Conservation (phyloP, 108 stramenopile genomes). For the Nannochloropsis salina region DNA sequence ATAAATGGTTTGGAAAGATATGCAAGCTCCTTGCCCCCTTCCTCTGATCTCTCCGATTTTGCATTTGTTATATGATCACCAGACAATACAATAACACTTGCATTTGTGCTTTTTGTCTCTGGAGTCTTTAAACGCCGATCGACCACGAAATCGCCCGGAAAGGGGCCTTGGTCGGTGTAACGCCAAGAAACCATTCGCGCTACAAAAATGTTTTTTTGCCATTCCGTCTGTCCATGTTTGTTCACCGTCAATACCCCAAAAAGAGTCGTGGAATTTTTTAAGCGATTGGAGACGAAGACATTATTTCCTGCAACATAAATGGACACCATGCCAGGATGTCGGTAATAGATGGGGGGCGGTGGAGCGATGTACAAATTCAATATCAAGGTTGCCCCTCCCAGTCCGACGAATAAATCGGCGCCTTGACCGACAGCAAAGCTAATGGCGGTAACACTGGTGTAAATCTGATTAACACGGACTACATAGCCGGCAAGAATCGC, state of each 20-base stretch:
- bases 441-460: not conserved
- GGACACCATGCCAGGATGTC: not conserved
- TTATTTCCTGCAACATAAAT: conserved; percentile 13
- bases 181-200: conserved; percentile 2
- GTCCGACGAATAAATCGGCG: not conserved
- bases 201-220: not conserved
- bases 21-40: not conserved
- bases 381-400: conserved; percentile 1
- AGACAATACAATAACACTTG: too few relatives aligned
- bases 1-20: not conserved
- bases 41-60: not conserved
- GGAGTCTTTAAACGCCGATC: too few relatives aligned
- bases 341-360: not conserved
- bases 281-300: not conserved
- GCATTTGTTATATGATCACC: too few relatives aligned
- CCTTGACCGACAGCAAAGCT: not conserved
- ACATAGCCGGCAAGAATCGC: not conserved
- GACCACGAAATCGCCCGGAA: not conserved
- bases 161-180: not conserved
- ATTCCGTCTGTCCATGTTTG: conserved; percentile 4
- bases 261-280: not conserved
- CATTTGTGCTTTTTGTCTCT: too few relatives aligned
- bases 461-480: not conserved
- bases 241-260: not conserved
- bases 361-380: not conserved